These are phyloP conservation scores for Yamagishiella unicocca DNA, from an alignment of 139 green algal species.

Conservation along the genomic window DNA sequence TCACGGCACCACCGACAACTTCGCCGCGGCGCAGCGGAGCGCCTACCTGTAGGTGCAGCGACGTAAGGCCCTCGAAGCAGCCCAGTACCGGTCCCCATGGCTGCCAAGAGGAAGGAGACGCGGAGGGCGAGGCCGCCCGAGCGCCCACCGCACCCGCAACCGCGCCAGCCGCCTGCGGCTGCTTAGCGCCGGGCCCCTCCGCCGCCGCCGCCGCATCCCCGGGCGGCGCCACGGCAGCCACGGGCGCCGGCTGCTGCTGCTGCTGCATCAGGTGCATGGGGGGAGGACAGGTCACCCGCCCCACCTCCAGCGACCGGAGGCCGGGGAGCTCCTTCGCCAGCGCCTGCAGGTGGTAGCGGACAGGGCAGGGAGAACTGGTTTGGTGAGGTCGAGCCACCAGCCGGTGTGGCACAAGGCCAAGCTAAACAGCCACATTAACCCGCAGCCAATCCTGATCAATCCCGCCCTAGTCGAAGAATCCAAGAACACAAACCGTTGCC, in stretches of 20 bases:
- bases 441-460: no score
- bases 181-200: not conserved
- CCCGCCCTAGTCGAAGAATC: no score
- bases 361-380: no score
- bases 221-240: not conserved
- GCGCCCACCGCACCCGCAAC: not conserved
- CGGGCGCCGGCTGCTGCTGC: not conserved
- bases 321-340: not conserved
- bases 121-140: not conserved
- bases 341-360: not conserved
- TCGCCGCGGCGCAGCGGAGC: not conserved
- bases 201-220: not conserved
- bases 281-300: conserved; percentile 32
- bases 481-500: no score
- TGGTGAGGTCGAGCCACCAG: no score
- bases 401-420: no score
- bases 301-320: not conserved
- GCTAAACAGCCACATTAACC: no score
- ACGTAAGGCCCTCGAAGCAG: not conserved
- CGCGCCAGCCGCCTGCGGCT: not conserved
- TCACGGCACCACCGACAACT: no score
- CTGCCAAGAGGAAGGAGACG: not conserved
- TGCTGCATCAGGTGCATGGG: not conserved
- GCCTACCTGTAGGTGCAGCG: conserved; percentile 29
- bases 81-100: conserved; percentile 10